phyloP scores from a whole-genome alignment of 1,139 yeast genomes.

The Hyphopichia burtonii region DNA sequence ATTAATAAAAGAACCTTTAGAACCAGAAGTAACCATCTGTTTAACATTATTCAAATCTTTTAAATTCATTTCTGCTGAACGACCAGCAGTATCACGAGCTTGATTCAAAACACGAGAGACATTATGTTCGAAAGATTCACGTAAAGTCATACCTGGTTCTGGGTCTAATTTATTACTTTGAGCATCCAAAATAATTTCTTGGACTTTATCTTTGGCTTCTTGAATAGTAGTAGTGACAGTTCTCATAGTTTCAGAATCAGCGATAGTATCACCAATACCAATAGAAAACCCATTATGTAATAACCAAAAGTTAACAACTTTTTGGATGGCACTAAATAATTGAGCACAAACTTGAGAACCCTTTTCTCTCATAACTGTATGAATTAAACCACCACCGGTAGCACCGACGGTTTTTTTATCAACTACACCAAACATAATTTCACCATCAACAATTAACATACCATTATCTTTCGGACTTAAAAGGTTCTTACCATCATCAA shows the following conservation, averaged over 20 bases:
- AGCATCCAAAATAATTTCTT: conserved; percentile 88
- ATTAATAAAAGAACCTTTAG: conserved; percentile 98
- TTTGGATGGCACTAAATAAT: conserved; percentile 89
- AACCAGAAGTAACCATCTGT: conserved; percentile 99
- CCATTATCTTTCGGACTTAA: conserved; percentile 87
- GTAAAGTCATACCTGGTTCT: conserved; percentile 98
- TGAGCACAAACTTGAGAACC: conserved; percentile 90
- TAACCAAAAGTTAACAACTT: conserved; percentile 94
- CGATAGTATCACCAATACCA: conserved; percentile 99
- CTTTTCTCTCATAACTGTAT: conserved; percentile 95
- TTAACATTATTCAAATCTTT: conserved; percentile 94
- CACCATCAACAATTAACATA: conserved; percentile 90
- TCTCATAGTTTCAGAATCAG: conserved; percentile 94
- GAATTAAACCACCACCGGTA: conserved; percentile 96
- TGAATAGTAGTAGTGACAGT: conserved; percentile 90
- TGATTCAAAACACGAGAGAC: conserved; percentile 94
- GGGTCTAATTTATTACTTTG: conserved; percentile 86
- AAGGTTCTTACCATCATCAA: conserved; percentile 86
- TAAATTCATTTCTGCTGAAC: conserved; percentile 94
- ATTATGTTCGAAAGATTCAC: conserved; percentile 97
- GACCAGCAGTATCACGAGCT: conserved; percentile 99
- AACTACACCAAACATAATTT: conserved; percentile 94
- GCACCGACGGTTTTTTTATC: conserved; percentile 98
- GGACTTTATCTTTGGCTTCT: conserved; percentile 90
- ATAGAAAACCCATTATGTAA: conserved; percentile 96